Base-by-base conservation (phyloP, 1,284 basidiomycete genomes). In the Cerrena zonata region DNA sequence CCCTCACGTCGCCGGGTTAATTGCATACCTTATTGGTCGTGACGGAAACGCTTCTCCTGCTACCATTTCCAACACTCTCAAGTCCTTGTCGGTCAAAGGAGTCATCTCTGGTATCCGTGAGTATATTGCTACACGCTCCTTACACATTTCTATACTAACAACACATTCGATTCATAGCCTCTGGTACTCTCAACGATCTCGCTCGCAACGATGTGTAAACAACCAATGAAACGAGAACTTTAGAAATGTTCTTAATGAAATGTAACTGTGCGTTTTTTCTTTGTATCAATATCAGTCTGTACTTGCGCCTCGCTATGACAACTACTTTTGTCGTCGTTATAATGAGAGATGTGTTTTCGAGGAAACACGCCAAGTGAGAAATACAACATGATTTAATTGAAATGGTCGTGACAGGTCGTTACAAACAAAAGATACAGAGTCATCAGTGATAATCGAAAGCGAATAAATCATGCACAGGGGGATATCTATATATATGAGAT, bases 1-100 rank as follows among this genome's bases (percentile, higher is more conserved):
- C 36, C 63, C 66, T 21, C 63, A 67, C 50, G 59, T 71, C 45
- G 61, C 69, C 15, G 70, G 69, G 10, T 57, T 69, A n/a, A 56
- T 69, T 30, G 69, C 69, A 12, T 69, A 67, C 45, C 54, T 69
- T 40, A 63, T 70, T 47, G 51, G 57, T 37, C 48, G 58, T 24
- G 48, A 60, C 42, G 68, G 68, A 11, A 68, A 67, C 47, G 23
- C 30, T 1, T 54, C 60, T 21, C 69, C 69, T 11, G 65, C 62
- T 7, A 55, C 51, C 5, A 65, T 69, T 51, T 52, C 55, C 22
- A 52, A 45, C 34, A 49, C 51, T 40, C 39, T 69, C 48, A 58
- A 64, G 50, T 21, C 36, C 15, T 53, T 61, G 36, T 57, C 56
- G 34, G 46, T 64, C 39, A 63, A 60, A 25, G 58, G 58, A 39